Evolutionary conservation across 352 stramenopile genomes (phyloP), one percentile per base, ranked within the genome.

Genomic region (Aphanomyces cochlioides): DNA sequence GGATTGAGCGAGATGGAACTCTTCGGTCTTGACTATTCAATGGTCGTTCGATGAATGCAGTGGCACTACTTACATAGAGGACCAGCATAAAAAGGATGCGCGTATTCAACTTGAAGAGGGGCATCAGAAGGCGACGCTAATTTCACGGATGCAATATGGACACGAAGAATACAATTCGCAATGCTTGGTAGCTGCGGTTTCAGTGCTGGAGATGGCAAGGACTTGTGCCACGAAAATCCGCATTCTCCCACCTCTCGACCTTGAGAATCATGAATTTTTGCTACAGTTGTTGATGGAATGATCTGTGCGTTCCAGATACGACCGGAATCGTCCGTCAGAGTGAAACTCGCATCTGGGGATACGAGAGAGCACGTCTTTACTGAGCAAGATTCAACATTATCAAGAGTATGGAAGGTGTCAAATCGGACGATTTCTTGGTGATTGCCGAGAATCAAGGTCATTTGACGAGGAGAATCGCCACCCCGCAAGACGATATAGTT

Each of bases 71-170:
- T 38, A 19, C 17, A 12, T 7, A n/a, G 45, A 37, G 43, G 58
- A 37, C 39, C 21, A 19, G 58, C 15, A 12, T 21, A 66, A 38
- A 57, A 59, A 8, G 7, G n/a, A 45, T 21, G 19, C 13, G 37
- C 58, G 10, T 37, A 57, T 15, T 38, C 17, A 15, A 38, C 58
- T 53, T 37, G 17, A 37, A 38, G 12, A 13, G 19, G 37, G 17
- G 15, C 28, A 28, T 28, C 28, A 28, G 28, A 2, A 28, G 28
- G 28, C 15, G 56, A 54, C 3, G 7, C 15, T 17, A 12, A 19
- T 66, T 66, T 66, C 12, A 66, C 48, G 28, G 58, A 66, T 19
- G 37, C 17, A 66, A 66, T 12, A 13, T 66, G 43, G 43, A 50
- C 43, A 50, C 43, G 43, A 12, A 50, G 17, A n/a, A n/a, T n/a